Base-by-base conservation (phyloP, 805 yeast species). In the Starmerella scarabaei region DNA sequence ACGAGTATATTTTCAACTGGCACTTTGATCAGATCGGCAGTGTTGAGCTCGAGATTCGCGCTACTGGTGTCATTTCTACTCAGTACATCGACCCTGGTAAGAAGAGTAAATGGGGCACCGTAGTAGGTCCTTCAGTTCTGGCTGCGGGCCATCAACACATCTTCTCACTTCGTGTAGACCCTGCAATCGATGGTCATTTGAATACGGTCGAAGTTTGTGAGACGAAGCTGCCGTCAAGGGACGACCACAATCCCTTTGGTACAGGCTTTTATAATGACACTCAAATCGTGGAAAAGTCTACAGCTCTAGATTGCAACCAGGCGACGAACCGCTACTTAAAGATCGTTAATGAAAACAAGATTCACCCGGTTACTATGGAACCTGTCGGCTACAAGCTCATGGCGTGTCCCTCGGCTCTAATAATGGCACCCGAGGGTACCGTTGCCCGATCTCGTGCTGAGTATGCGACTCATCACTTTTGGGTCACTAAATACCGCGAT, bases 131-230 rank as follows among this genome's bases (percentile, higher is more conserved):
- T 47, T 74, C 77, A 54, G 84, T 77, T 42, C 71, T 78, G 71
- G 91, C 91, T 36, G 77, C 85, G 23, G 77, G 73, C 66, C 91
- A 80, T 61, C 91, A 80, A 64, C 91, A 80, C 63, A 67, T 80
- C 57, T 65, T 80, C 49, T 73, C 83, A 3, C 76, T 79, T 64
- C 75, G 91, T 66, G 71, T 80, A 54, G 91, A 80, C 60, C 80
- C 86, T 29, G 81, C 85, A 42, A 58, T 80, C 35, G 91, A 80
- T 56, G 91, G 91, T 51, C 79, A 79, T 60, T 65, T 74, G 46
- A 80, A 80, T 66, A 64, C 86, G 3, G 81, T 80, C 46, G 73
- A 70, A 32, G 78, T 69, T 52, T 84, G 77, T 55, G 91, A 80
- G 56, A 73, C 72, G 33, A 67, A 68, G 42, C 75, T 74, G 55